Evolutionary conservation across 164 flowering plant genomes (phyloP), one percentile per base, ranked within the genome.

Genomic region (Nymphaea colorata): DNA sequence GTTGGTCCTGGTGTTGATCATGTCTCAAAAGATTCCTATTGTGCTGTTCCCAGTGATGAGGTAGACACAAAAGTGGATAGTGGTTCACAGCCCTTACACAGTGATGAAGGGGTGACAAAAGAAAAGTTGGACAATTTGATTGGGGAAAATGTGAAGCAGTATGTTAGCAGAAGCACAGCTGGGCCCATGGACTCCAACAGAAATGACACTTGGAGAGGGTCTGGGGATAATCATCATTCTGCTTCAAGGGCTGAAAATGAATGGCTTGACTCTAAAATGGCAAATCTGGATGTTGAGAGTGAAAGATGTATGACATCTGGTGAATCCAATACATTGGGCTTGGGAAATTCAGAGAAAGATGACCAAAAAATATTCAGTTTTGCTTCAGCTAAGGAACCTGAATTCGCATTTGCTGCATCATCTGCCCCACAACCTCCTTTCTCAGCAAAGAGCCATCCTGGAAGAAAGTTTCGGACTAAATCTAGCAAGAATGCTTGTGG

Each of bases 351-450:
- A 72, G 82, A 71, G 66, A 72, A 74, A 73, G 86, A 80, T 70
- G 73, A 69, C 16, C 72, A 66, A 59, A 61, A 8, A 47, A 75
- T 74, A 42, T 79, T 80, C 68, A 61, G 53, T 77, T 79, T 71
- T 69, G 66, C 83, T 73, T 75, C 81, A 18, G 72, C 64, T 18
- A 67, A 77, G 64, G 78, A 76, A 42, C 70, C 84, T 25, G 78
- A 70, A 61, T 89, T 91, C 70, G 76, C 81, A 36, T 94, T 94
- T 81, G 77, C 88, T 73, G 85, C 98, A 41, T 76, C 94, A 64
- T 73, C 84, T 65, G 72, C 88, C 67, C 16, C 72, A 72, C 82
- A 77, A 70, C 70, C 71, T 65, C 81, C 80, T 64, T 42, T 68
- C 47, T 70, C 88, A 68, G 67, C 80, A 44, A 79, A 76, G 72